Evolutionary conservation across 192 early-diverging fungal genomes (phyloP).

Genomic region (Coemansia sp.): DNA sequence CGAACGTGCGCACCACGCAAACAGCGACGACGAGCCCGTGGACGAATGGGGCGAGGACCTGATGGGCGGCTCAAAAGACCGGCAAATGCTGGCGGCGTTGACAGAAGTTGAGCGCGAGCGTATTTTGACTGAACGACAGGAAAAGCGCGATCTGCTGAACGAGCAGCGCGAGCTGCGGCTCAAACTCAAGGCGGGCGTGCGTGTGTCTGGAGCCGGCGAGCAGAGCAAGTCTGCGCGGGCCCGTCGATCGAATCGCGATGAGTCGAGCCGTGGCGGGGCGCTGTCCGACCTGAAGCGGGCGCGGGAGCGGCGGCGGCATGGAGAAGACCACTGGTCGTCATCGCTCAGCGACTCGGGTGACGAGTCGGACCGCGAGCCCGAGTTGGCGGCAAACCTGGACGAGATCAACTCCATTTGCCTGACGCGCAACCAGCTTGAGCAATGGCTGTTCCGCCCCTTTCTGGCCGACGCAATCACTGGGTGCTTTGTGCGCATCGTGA

Average conservation of each 20-base stretch:
- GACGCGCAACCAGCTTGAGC: conserved; percentile 64
- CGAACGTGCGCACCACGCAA: conserved; percentile 27
- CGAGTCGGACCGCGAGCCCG: conserved; percentile 22
- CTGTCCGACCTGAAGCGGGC: conserved; percentile 60
- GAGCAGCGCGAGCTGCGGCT: conserved; percentile 43
- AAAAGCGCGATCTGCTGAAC: conserved; percentile 53
- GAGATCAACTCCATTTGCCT: conserved; percentile 64
- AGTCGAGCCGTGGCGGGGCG: conserved; percentile 9
- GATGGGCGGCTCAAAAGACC: conserved; percentile 72
- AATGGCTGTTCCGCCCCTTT: conserved; percentile 72
- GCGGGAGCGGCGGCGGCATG: conserved; percentile 48
- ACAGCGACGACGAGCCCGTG: conserved; percentile 60
- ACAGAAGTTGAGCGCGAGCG: conserved; percentile 74
- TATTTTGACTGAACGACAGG: conserved; percentile 74
- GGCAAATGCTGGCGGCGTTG: conserved; percentile 57
- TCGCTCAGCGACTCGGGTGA: conserved; percentile 35
- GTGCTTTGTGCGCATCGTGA: conserved; percentile 66
- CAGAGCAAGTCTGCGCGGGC: conserved; percentile 8
- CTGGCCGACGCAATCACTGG: conserved; percentile 67
- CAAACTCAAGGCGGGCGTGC: conserved; percentile 2
- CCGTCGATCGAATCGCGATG: conserved; percentile 9
- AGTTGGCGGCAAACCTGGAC: conserved; percentile 55
- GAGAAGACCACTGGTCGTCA: conserved; percentile 28
- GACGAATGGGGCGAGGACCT: conserved; percentile 74
- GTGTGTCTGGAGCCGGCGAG: not conserved